phyloP scores from a whole-genome alignment of 768 basidiomycete species.

The Russula emetica region DNA sequence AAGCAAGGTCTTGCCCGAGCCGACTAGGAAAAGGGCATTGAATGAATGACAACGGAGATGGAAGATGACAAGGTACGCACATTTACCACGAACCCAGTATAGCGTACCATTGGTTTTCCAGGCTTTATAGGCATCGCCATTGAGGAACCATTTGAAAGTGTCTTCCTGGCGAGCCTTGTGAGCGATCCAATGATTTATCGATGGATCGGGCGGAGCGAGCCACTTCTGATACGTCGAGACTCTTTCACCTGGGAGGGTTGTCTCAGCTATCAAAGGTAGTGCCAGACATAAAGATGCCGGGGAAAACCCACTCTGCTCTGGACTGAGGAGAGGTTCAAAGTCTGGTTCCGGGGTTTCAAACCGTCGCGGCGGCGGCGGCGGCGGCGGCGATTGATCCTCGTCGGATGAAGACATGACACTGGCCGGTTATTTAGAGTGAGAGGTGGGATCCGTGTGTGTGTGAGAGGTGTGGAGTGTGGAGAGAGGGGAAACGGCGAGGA shows the following conservation, averaged over 20 bases:
- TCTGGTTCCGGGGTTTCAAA: background rate
- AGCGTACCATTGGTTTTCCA: constrained; percentile 15
- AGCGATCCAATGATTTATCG: constrained; percentile 10
- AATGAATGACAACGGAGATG: background rate
- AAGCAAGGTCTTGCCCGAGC: constrained; percentile 17
- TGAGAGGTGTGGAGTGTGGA: background rate
- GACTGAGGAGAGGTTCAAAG: constrained; percentile 5
- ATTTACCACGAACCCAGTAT: constrained; percentile 13
- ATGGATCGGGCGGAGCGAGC: constrained; percentile 19
- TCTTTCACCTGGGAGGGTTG: background rate
- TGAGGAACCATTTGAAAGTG: constrained; percentile 10
- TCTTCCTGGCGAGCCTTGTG: constrained; percentile 8
- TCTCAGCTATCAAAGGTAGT: background rate
- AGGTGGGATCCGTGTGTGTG: background rate
- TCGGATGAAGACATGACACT: constrained; percentile 6
- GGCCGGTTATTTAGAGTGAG: background rate
- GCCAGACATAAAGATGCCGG: background rate
- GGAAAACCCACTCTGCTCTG: constrained; percentile 9
- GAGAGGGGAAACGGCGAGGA: no score
- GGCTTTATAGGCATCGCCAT: constrained; percentile 1
- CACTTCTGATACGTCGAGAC: constrained; percentile 10
- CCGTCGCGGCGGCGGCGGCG: background rate
- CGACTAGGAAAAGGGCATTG: constrained; percentile 3
- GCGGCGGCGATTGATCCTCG: background rate
- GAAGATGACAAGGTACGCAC: background rate